Evolutionary conservation across 2,329 filamentous ascomycete genomes (phyloP).

Genomic region (Arthroderma sp.): DNA sequence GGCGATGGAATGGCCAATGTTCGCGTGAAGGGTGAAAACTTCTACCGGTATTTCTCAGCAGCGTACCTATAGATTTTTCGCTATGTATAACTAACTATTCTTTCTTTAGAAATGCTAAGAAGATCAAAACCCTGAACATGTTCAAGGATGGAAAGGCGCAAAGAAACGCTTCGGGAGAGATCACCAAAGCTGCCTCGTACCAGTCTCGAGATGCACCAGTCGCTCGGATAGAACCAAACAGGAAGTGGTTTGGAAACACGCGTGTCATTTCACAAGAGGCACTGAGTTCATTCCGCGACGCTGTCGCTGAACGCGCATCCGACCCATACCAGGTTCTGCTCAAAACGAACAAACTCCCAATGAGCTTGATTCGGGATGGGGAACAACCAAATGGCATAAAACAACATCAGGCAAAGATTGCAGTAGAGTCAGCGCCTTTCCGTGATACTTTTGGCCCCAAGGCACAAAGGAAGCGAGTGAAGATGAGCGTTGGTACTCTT

Average conservation of each 20-base stretch:
- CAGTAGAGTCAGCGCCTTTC: conserved; percentile 77
- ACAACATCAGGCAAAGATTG: conserved; percentile 87
- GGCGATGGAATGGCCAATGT: conserved; percentile 85
- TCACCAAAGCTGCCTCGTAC: conserved; percentile 70
- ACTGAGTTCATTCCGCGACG: conserved; percentile 72
- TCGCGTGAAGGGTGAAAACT: conserved; percentile 92
- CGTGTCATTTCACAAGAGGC: conserved; percentile 82
- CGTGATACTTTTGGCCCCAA: conserved; percentile 85
- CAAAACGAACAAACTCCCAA: conserved; percentile 92
- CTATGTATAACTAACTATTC: conserved; percentile 7
- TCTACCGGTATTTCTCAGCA: conserved; percentile 56
- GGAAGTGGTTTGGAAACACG: conserved; percentile 97
- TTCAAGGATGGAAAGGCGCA: conserved; percentile 75
- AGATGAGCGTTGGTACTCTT: conserved; percentile 70
- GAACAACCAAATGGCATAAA: conserved; percentile 70
- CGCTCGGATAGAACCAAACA: conserved; percentile 85
- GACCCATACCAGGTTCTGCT: conserved; percentile 92
- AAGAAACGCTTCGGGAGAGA: conserved; percentile 69
- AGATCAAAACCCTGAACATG: conserved; percentile 78
- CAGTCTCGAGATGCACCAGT: conserved; percentile 71
- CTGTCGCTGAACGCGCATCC: conserved; percentile 76
- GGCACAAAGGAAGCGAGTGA: conserved; percentile 81
- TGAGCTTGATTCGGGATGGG: conserved; percentile 79
- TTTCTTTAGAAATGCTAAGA: conserved; percentile 53
- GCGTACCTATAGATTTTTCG: neutral